These are phyloP conservation scores for Hemileia vastatrix DNA, from an alignment of 1,284 basidiomycete species.

Conservation along the genomic window DNA sequence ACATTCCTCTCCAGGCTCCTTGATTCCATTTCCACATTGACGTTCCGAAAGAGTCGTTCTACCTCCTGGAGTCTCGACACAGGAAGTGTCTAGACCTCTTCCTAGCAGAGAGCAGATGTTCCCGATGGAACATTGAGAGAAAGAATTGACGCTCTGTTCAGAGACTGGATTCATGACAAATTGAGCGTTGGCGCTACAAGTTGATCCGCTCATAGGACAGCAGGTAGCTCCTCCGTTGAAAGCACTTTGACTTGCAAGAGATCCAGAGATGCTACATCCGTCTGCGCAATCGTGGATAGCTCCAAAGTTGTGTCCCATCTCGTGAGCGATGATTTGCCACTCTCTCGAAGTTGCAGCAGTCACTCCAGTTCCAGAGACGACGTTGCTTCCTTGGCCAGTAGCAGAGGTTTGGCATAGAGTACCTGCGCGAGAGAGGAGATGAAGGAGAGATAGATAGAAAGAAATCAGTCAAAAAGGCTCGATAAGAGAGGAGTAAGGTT, in stretches of 20 bases:
- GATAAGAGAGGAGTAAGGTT: too few species aligned
- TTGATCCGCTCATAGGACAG: conserved; percentile 32
- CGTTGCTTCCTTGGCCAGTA: conserved; percentile 26
- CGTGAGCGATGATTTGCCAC: conserved; percentile 41
- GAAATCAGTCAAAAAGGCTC: too few species aligned
- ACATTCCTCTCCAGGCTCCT: conserved; percentile 41
- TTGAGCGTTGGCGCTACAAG: conserved; percentile 31
- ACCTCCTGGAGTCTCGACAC: not conserved
- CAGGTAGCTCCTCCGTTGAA: conserved; percentile 33
- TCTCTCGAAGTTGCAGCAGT: conserved; percentile 34
- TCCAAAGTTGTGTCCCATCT: conserved; percentile 38
- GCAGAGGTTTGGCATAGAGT: conserved; percentile 35
- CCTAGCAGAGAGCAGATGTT: conserved; percentile 37
- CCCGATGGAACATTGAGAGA: conserved; percentile 35
- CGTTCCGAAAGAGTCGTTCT: conserved; percentile 32
- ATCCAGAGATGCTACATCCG: conserved; percentile 31
- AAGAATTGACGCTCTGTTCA: not conserved
- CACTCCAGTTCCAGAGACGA: conserved; percentile 39
- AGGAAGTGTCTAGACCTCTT: not conserved
- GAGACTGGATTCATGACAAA: conserved; percentile 33
- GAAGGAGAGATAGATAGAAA: not conserved
- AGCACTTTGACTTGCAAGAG: conserved; percentile 23
- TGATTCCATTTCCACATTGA: conserved; percentile 40
- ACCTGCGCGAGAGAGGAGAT: conserved; percentile 23
- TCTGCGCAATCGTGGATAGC: conserved; percentile 40